phyloP scores from a whole-genome alignment of 2,329 filamentous ascomycete species.

The Microsporum canis region DNA sequence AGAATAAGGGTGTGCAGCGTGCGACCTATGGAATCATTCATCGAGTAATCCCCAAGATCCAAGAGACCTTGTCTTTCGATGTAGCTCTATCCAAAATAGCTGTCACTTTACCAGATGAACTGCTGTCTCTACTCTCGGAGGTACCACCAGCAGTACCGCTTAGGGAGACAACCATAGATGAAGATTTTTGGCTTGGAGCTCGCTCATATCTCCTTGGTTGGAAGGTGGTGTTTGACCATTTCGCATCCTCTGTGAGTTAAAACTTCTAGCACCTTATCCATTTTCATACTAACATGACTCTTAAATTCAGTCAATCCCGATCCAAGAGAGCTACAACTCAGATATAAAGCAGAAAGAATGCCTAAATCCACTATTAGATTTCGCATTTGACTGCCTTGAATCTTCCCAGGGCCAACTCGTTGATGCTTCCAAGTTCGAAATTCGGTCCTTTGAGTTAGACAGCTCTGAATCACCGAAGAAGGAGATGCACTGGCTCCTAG shows the following conservation, averaged over 20 bases:
- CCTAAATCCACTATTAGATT: slow-evolving; percentile 58
- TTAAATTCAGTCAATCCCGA: slow-evolving; percentile 53
- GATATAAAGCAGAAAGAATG: slow-evolving; percentile 65
- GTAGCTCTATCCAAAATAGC: slow-evolving; percentile 43
- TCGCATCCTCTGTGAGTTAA: slow-evolving; percentile 49
- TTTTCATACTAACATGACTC: background rate
- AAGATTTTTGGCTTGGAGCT: slow-evolving; percentile 55
- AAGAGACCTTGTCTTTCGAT: slow-evolving; percentile 75
- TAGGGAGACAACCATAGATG: slow-evolving; percentile 52
- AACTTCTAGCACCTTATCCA: too few species aligned
- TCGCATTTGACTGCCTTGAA: slow-evolving; percentile 75
- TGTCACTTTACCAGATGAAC: slow-evolving; percentile 67
- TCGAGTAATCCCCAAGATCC: slow-evolving; percentile 61
- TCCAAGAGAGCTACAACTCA: slow-evolving; percentile 69
- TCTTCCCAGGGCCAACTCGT: slow-evolving; percentile 62
- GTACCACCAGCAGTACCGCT: slow-evolving; percentile 60
- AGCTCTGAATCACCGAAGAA: slow-evolving; percentile 56
- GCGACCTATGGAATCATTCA: slow-evolving; percentile 73
- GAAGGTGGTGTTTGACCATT: slow-evolving; percentile 82
- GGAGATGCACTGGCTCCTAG: slow-evolving; percentile 70
- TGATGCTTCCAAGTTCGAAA: slow-evolving; percentile 58
- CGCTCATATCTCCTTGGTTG: slow-evolving; percentile 79
- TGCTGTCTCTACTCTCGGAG: slow-evolving; percentile 71
- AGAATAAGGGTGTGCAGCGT: slow-evolving; percentile 63
- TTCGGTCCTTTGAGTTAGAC: slow-evolving; percentile 48